Base-by-base conservation (phyloP, 2,329 filamentous ascomycete species). In the Colletotrichum spaethianum region DNA sequence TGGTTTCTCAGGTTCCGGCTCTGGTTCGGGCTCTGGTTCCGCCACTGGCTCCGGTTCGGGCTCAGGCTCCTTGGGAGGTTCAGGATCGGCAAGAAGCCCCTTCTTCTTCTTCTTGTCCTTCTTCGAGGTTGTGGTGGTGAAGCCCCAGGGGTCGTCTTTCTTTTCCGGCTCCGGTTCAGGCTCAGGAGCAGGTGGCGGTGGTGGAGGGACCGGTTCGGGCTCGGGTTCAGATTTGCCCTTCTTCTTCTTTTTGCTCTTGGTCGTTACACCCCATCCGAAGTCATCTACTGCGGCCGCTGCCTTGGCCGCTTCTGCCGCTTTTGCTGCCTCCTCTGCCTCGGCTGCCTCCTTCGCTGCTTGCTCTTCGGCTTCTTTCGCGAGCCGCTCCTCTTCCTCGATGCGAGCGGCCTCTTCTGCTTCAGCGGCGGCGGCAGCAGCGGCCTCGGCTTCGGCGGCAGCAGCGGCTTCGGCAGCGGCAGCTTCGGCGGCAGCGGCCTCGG, bases 51-150 rank as follows among this genome's bases (percentile, higher is more conserved):
- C 72, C 2, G 77, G 68, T 48, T 66, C 70, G 2, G 60, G 70
- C 33, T 80, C 78, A 1, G 75, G 69, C 50, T 76, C 75, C 26
- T 75, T 76, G 20, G 66, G 48, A 28, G 56, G 63, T 16, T 70
- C 74, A 38, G 75, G 63, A 12, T 77, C 75, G 28, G 78, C 76
- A 70, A 79, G 75, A 53, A 75, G 73, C 23, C 77, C 79, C 56
- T 77, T 78, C 66, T 79, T 82, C 72, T 82, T 81, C 71, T 83
- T 85, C 74, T 82, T 86, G 33, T 78, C 76, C 74, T 80, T 83
- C 75, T 81, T 82, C 11, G 76, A 76, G 2, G 73, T 53, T 4
- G 74, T 52, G 26, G 72, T 52, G 18, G 75, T 67, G 67, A 72
- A 77, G 46, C 72, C 76, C 55, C 74, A 75, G 31, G 75, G 77